Conservation (phyloP, 768 basidiomycete genomes). For the Suillus ampliporus region DNA sequence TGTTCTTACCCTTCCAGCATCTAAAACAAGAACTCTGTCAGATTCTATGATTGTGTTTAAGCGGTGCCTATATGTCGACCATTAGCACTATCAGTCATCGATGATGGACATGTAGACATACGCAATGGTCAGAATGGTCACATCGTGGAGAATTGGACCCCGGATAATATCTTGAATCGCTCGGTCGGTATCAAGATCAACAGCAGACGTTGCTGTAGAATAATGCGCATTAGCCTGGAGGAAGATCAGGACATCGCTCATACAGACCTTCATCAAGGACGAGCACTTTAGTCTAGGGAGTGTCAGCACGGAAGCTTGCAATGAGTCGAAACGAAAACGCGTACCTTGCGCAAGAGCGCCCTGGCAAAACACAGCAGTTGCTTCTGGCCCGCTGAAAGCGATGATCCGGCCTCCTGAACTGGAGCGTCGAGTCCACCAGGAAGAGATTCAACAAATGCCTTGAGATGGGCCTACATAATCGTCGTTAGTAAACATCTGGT, state of each 20-base stretch:
- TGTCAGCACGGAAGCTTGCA: neutral
- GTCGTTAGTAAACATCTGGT: neutral
- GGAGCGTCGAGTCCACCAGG: constrained; percentile 73
- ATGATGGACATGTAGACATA: constrained; percentile 41
- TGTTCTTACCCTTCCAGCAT: constrained; percentile 65
- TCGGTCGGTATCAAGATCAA: constrained; percentile 88
- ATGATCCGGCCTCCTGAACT: constrained; percentile 80
- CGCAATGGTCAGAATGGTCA: constrained; percentile 90
- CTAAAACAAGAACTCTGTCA: constrained; percentile 82
- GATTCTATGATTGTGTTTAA: constrained; percentile 87
- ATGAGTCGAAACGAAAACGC: neutral
- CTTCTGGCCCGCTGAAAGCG: constrained; percentile 83
- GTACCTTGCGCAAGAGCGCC: constrained; percentile 77
- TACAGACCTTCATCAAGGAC: constrained; percentile 88
- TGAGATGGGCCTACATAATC: constrained; percentile 62
- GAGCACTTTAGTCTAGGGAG: constrained; percentile 73
- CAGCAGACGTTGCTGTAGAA: constrained; percentile 77
- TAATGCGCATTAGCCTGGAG: constrained; percentile 6
- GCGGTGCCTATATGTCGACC: constrained; percentile 56
- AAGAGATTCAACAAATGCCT: constrained; percentile 69
- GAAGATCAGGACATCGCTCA: neutral
- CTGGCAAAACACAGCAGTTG: constrained; percentile 91
- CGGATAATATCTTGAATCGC: constrained; percentile 89
- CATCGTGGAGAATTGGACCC: constrained; percentile 74
- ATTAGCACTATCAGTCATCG: constrained; percentile 3